These are phyloP conservation scores for Pythium brassicae DNA, from an alignment of 352 stramenopile genomes.

Conservation along the genomic window DNA sequence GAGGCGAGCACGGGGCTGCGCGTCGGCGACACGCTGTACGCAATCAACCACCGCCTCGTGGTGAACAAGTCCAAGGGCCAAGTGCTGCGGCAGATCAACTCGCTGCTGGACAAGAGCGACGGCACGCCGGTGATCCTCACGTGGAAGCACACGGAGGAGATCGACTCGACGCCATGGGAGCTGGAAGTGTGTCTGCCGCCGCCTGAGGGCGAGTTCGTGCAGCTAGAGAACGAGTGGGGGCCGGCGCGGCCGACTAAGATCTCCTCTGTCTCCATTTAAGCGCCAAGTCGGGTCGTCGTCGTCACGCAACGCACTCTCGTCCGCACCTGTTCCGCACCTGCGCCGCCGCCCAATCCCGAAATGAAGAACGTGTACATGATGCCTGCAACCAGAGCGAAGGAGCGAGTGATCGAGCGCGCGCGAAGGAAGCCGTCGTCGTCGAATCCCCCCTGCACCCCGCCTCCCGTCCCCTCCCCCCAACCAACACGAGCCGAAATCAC, in stretches of 20 bases:
- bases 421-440: constrained; percentile 9
- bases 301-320: neutral
- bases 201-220: constrained; percentile 74
- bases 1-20: constrained; percentile 74
- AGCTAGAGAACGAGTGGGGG: constrained; percentile 85
- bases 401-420: constrained; percentile 6
- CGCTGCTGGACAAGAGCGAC: constrained; percentile 71
- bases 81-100: constrained; percentile 76
- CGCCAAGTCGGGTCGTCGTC: constrained; percentile 9
- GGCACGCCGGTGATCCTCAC: constrained; percentile 65
- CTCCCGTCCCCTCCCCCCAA: neutral
- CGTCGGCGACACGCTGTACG: constrained; percentile 76
- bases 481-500: neutral
- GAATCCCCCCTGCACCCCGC: neutral
- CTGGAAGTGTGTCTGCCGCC: constrained; percentile 71
- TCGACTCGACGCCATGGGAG: constrained; percentile 73
- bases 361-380: constrained; percentile 8
- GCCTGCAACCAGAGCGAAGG: neutral
- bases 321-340: neutral
- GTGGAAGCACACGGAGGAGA: constrained; percentile 80
- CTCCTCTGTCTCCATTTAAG: constrained; percentile 82
- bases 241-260: constrained; percentile 77
- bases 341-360: neutral
- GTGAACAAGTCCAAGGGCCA: constrained; percentile 86
- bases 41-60: constrained; percentile 83